Conservation (phyloP, 257 asterid species). For the Lavandula angustifolia region DNA sequence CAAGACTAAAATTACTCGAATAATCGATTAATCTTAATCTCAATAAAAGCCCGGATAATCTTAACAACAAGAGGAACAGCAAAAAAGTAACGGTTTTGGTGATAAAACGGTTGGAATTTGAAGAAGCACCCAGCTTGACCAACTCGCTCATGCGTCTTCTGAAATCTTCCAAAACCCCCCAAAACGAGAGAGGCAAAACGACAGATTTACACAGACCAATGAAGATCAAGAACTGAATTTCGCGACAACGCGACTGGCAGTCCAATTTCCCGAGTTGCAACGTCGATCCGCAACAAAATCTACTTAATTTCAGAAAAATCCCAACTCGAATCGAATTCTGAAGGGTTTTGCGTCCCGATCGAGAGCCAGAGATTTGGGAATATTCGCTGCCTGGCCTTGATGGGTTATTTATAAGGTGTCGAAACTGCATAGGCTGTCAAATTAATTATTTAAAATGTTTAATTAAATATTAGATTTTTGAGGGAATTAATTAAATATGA, state of each 20-base stretch:
- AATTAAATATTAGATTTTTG: too few relatives aligned
- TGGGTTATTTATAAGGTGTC: slow-evolving; percentile 25
- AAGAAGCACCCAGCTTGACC: slow-evolving; percentile 61
- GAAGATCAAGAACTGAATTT: slow-evolving; percentile 19
- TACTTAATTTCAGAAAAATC: neutral
- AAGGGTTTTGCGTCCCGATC: slow-evolving; percentile 18
- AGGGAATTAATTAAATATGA: too few relatives aligned
- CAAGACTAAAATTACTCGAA: slow-evolving; percentile 28
- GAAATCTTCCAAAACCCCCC: slow-evolving; percentile 36
- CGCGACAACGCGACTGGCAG: slow-evolving; percentile 2
- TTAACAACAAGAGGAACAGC: slow-evolving; percentile 43
- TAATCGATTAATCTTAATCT: slow-evolving; percentile 35
- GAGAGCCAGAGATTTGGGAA: neutral
- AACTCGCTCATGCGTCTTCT: slow-evolving; percentile 89
- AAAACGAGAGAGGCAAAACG: neutral
- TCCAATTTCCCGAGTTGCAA: neutral
- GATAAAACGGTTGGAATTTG: slow-evolving; percentile 53
- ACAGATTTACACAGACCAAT: neutral
- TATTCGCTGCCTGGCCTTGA: neutral
- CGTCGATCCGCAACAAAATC: slow-evolving; percentile 4
- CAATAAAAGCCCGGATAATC: slow-evolving; percentile 49
- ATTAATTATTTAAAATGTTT: too few relatives aligned
- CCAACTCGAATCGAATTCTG: neutral
- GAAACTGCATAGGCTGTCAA: slow-evolving; percentile 17
- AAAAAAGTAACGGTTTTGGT: slow-evolving; percentile 37